Evolutionary conservation across 2,329 filamentous ascomycete genomes (phyloP), one percentile per base, ranked within the genome.

Genomic region (Gyromitra esculenta): DNA sequence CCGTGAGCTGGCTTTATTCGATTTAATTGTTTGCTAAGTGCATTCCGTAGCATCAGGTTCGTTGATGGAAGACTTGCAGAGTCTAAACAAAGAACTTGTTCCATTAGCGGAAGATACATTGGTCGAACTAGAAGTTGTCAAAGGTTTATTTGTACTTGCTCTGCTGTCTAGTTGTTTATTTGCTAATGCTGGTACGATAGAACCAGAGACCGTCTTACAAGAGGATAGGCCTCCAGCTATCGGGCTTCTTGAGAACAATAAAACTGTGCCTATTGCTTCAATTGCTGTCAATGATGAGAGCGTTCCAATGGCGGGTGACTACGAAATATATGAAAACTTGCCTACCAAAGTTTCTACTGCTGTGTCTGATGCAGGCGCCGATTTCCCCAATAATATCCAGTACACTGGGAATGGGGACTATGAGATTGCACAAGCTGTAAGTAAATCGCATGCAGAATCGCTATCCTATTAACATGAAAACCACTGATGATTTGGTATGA

Each of bases 371-470:
- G 11, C n/a, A n/a, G 35, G 41, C 2, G 57, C 48, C 50, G 59
- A 54, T 37, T 2, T 21, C 39, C n/a, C 41, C 11, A 39, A 35
- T 52, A 50, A 68, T 21, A n/a, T 52, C 54, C 59, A 50, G 5
- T 73, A 43, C 45, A 21, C 5, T 35, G 59, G 54, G 45, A 75
- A 60, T 43, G 71, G 65, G 21, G 71, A 77, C 41, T 77, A 74
- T 15, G 75, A 77, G 18, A 63, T 77, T 48, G 25, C 59, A 2
- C 50, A 75, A 15, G 70, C 71, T 21, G 75, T 77, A 69, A 60
- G 75, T 69, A 9, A 37, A 57, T 39, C 65, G n/a, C 35, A 60
- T 39, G 52, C 50, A 37, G 31, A 39, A 21, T 39, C 9, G 41
- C 25, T 5, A 52, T 13, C 25, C 25, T 37, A 18, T 35, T 54